These are phyloP conservation scores for Tubosaeta sp. DNA, from an alignment of 768 basidiomycete species.

Conservation along the genomic window DNA sequence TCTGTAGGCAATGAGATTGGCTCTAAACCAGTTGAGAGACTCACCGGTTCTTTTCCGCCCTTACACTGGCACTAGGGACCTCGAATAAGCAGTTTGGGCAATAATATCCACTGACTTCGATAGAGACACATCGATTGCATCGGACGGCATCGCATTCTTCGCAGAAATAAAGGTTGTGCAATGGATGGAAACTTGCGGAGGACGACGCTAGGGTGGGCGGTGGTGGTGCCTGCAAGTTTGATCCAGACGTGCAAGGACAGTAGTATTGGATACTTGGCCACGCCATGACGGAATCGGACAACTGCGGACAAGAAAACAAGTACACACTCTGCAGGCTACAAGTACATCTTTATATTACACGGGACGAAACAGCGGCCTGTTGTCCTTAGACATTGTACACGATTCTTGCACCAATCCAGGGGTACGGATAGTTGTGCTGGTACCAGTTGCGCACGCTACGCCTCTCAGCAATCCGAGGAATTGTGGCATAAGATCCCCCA, in stretches of 20 bases:
- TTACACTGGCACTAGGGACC: conserved; percentile 96
- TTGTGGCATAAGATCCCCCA: conserved; percentile 86
- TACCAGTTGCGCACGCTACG: conserved; percentile 85
- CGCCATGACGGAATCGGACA: conserved; percentile 22
- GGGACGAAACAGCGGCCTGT: no score
- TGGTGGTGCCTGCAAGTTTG: conserved; percentile 48
- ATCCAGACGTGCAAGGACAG: conserved; percentile 62
- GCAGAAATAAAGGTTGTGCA: conserved; percentile 90
- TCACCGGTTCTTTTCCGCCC: conserved; percentile 95
- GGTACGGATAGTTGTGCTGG: conserved; percentile 85
- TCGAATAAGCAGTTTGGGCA: conserved; percentile 99
- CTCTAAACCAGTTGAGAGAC: conserved; percentile 7
- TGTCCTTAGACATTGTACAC: conserved; percentile 44
- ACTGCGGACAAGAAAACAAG: no score
- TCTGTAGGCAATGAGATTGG: conserved; percentile 40
- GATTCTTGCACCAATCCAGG: conserved; percentile 78
- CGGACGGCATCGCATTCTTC: conserved; percentile 97
- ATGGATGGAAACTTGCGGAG: conserved; percentile 73
- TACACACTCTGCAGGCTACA: neutral
- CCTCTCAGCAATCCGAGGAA: conserved; percentile 76
- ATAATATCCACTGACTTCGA: conserved; percentile 96
- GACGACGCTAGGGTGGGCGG: conserved; percentile 77
- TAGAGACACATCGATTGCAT: conserved; percentile 86
- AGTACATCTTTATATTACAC: conserved; percentile 14
- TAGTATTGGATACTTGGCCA: conserved; percentile 56